Evolutionary conservation across 495 filamentous ascomycete genomes (phyloP).

Genomic region (Neurospora tetrasperma): DNA sequence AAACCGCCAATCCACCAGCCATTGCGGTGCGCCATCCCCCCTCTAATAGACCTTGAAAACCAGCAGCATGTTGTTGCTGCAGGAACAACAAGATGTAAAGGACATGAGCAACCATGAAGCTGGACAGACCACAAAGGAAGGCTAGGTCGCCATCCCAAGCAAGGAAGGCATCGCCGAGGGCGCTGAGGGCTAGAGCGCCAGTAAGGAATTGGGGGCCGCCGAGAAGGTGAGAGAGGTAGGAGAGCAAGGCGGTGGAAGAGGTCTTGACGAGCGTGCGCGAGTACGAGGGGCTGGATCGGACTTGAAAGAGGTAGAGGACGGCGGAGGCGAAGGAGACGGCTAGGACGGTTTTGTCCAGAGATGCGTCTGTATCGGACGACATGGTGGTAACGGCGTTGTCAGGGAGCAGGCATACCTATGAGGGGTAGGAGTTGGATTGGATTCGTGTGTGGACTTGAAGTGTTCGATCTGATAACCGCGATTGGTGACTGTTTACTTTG

Average conservation of each 20-base stretch:
- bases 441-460: neutral
- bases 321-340: conserved; percentile 10
- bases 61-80: neutral
- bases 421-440: neutral
- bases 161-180: conserved; percentile 19
- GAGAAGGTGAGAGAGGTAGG: conserved; percentile 2
- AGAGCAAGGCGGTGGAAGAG: conserved; percentile 16
- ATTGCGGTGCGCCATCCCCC: conserved; percentile 1
- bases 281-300: conserved; percentile 6
- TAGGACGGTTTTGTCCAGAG: conserved; percentile 8
- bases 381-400: neutral
- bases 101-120: conserved; percentile 17
- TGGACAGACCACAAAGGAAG: conserved; percentile 16
- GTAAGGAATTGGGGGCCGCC: conserved; percentile 5
- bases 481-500: neutral
- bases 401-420: neutral
- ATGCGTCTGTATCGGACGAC: neutral
- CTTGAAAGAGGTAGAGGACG: conserved; percentile 11
- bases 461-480: neutral
- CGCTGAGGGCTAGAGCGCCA: conserved; percentile 13
- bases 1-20: neutral
- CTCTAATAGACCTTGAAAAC: neutral
- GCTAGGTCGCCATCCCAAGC: conserved; percentile 15
- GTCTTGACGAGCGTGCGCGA: conserved; percentile 18
- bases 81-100: conserved; percentile 17